Conservation (phyloP, 306 rosid species). For the cucumber (Cucumis sativus) region Cucumber_9930_V3 NC_026658.2:22682001-22682500, state of each 20-base stretch:
- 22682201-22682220: constrained; percentile 91
- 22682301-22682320: background rate
- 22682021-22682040: background rate
- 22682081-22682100: background rate
- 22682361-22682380: background rate
- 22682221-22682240: constrained; percentile 83
- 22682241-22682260: constrained; percentile 96
- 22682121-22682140: background rate
- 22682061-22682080: background rate
- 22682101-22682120: background rate
- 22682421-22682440: background rate
- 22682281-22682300: constrained; percentile 6
- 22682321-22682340: background rate
- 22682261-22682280: constrained; percentile 66
- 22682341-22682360: background rate
- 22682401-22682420: background rate
- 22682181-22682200: constrained; percentile 44
- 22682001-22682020: background rate
- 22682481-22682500: background rate
- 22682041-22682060: background rate
- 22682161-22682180: constrained; percentile 49
- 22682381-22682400: background rate
- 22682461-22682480: background rate
- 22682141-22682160: constrained; percentile 61
- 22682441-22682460: background rate